Base-by-base conservation (phyloP, 768 basidiomycete species). In the Rhodosporidiobolus odoratus region DNA sequence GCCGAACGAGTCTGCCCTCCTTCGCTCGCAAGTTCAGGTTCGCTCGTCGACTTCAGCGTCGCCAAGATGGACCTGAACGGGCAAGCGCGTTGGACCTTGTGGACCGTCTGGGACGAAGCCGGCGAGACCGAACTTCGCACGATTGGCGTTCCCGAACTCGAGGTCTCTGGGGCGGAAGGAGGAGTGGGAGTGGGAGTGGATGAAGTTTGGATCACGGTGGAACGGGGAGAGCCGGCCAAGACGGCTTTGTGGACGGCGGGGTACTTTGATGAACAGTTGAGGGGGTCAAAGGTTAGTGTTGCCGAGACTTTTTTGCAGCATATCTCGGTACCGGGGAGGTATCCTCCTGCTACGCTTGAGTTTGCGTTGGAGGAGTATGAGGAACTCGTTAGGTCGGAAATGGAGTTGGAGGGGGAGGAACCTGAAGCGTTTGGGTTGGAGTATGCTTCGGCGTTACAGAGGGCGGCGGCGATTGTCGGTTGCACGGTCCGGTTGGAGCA, bases 301-400 rank as follows among this genome's bases (percentile, higher is more conserved):
- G 83, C 88, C 0, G 87, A 87, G 66, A 88, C 88, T 72, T 93
- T 92, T 80, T 84, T 93, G 76, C 83, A 87, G 62, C 90, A 88
- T 54, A 83, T 96, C 73, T 87, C 94, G 83, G 84, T 88, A 40
- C 93, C 95, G 0, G 91, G 91, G 30, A 84, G 91, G 61, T 97
- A 96, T 80, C 94, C 94, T 15, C 82, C 86, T 4, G 80, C 89
- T 43, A 91, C 92, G 15, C 85, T 96, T 41, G 86, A 86, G 54
- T 88, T 86, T 25, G 92, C 92, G 32, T 83, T 96, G 63, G 86
- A 88, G 68, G 88, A 89, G 73, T 97, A 97, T 79, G 86, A 86
- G 34, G 85, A 88, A 56, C 83, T 86, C 3, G 87, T 87, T 73
- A 83, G 90, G 16, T 86, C 75, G 59, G 71, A 87, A 23, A 82